phyloP scores from a whole-genome alignment of 371 early-diverging fungal species.

The Mucor circinelloides region DNA sequence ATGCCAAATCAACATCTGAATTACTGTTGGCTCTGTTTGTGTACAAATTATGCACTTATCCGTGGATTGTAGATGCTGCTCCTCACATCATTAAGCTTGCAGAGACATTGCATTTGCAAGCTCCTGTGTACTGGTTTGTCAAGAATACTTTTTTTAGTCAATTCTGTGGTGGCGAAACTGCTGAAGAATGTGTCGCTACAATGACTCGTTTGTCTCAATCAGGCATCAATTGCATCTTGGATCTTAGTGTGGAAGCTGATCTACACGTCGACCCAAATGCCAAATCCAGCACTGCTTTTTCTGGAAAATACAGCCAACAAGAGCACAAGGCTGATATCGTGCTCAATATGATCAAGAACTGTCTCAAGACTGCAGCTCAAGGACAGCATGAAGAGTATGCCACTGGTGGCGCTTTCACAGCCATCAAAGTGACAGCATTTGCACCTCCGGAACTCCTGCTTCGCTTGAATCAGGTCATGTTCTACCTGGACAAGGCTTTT shows the following conservation, averaged over 20 bases:
- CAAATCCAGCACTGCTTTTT: conserved; percentile 35
- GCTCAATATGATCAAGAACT: conserved; percentile 61
- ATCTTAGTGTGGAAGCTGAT: conserved; percentile 85
- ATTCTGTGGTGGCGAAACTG: conserved; percentile 92
- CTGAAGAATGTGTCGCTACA: conserved; percentile 75
- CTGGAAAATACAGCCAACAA: conserved; percentile 21
- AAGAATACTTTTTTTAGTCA: conserved; percentile 87
- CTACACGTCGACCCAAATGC: conserved; percentile 49
- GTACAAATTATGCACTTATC: conserved; percentile 40
- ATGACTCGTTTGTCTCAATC: conserved; percentile 67
- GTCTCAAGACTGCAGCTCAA: conserved; percentile 67
- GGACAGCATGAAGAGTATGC: conserved; percentile 54
- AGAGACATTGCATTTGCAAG: conserved; percentile 59
- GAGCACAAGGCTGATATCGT: conserved; percentile 65
- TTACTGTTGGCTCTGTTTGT: conserved; percentile 36
- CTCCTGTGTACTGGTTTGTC: conserved; percentile 69
- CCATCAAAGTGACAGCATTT: conserved; percentile 90
- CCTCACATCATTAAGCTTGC: conserved; percentile 56
- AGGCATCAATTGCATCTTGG: conserved; percentile 85
- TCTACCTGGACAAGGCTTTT: conserved; percentile 40
- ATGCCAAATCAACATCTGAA: conserved; percentile 50
- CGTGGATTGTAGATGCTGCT: conserved; percentile 46
- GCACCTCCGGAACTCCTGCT: conserved; percentile 75
- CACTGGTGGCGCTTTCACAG: conserved; percentile 61
- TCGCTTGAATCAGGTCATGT: conserved; percentile 64